Evolutionary conservation across 768 basidiomycete genomes (phyloP), one percentile per base, ranked within the genome.

Genomic region (Suillus hirtellus): DNA sequence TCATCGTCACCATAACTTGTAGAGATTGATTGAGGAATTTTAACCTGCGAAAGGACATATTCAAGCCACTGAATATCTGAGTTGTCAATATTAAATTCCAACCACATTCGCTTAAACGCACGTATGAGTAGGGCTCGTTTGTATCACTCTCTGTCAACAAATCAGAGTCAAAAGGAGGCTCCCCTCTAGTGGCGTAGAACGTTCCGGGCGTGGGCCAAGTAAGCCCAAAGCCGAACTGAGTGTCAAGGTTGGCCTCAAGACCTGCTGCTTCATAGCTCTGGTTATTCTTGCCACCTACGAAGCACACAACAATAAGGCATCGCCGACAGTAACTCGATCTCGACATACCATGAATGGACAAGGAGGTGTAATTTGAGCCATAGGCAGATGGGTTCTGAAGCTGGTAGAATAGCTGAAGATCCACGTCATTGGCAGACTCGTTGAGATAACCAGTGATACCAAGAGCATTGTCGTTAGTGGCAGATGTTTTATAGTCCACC

Each of bases 1-100:
- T 92, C 90, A 62, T 85, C 82, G 53, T 92, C 89, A 3, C 82
- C 87, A 69, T 92, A 92, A 66, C 87, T 89, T 0, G 88, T 90
- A 0, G 88, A 88, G 46, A 92, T 89, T 7, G 84, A 78, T 64
- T 84, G 81, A 15, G 89, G 88, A 2, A 82, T 72, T 47, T 77
- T 70, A 11, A 74, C 60, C 24, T 83, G 80, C 17, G 65, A 67
- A 0, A 84, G 74, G 24, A 90, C 71, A 64, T 82, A 87, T 56
- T 87, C 79, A 19, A 92, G 74, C 89, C 89, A 91, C 79, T 88
- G 52, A 72, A 60, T 35, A 27, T 27, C 27, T 27, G 27, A 27
- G 27, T 14, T 59, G 56, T 61, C 50, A 62, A 21, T 43, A 56
- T 34, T 27, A 5, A 19, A 15, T 15, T 19, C 19, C 11, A 34